Percentiles rank a stretch among this genome's conserved stretches.
Conservation (phyloP, 495 filamentous ascomycete species). For the Bombardia bombarda region DNA sequence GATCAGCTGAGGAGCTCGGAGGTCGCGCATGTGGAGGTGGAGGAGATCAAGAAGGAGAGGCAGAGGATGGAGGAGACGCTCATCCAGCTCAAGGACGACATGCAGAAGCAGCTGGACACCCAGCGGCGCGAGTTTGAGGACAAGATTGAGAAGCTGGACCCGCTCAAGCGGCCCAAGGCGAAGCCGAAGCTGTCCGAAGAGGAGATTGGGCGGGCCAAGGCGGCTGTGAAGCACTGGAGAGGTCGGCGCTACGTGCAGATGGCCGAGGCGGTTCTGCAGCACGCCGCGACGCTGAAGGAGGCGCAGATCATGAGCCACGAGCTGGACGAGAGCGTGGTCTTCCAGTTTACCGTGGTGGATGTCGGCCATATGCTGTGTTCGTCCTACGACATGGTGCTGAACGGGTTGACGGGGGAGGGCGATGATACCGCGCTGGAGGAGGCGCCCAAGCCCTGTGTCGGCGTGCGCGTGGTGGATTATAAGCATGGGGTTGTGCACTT, state of each 20-base stretch:
- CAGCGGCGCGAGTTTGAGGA: constrained; percentile 72
- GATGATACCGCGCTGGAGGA: constrained; percentile 78
- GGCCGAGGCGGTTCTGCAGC: constrained; percentile 85
- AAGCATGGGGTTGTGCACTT: constrained; percentile 78
- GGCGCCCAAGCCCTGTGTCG: constrained; percentile 82
- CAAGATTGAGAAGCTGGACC: constrained; percentile 42
- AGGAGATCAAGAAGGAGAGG: constrained; percentile 80
- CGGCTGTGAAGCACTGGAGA: constrained; percentile 66
- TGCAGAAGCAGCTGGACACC: constrained; percentile 67
- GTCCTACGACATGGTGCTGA: constrained; percentile 92
- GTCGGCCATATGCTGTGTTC: constrained; percentile 82
- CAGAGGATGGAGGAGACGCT: constrained; percentile 79
- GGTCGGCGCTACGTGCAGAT: constrained; percentile 83
- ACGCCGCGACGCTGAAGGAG: constrained; percentile 84
- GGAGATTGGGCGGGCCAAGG: constrained; percentile 62
- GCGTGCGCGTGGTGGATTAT: constrained; percentile 86
- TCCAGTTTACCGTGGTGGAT: constrained; percentile 90
- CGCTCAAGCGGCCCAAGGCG: constrained; percentile 39
- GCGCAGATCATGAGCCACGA: constrained; percentile 97
- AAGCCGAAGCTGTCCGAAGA: constrained; percentile 58
- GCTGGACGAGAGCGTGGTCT: constrained; percentile 88
- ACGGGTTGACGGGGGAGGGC: constrained; percentile 79
- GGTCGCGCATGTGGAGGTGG: constrained; percentile 67
- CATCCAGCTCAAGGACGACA: constrained; percentile 70
- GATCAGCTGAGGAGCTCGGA: constrained; percentile 74